Base-by-base conservation (phyloP, 306 rosid species). In the Quercus aquifolioides region DNA sequence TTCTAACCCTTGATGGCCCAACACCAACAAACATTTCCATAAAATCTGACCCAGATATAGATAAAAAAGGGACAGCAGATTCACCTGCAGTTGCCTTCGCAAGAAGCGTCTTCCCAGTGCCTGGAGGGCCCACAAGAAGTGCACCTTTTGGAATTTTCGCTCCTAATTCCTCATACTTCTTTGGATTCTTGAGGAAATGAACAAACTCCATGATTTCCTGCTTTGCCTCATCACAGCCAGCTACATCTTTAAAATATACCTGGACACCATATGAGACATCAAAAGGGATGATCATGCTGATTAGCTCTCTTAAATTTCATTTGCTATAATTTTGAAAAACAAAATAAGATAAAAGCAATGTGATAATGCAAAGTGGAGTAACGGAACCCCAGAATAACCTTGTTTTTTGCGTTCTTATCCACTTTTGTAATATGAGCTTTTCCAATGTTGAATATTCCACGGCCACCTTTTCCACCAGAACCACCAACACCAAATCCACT, bases 11-110 rank as follows among this genome's bases (percentile, higher is more conserved):
- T 17, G 91, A 85, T 4, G 91, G 87, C 23, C 91, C 91, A 55
- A 87, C 93, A 38, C 93, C 90, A 69, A 90, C 91, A 69, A 87
- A 85, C 91, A 90, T 87, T 76, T 87, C 93, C 91, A 90, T 79
- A 67, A 90, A 90, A 76, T 90, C 91, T 18, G 93, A 90, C 20
- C 91, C 91, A 74, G 90, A 73, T 19, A 90, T 87, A 26, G 90
- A 87, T 4, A 87, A 84, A 76, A 87, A 90, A 0, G 93, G 91
- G 55, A 90, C 91, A 69, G 76, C 91, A 35, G 91, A 87, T 74
- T 87, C 91, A 56, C 91, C 88, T 13, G 91, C 92, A 71, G 91
- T 89, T 38, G 92, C 91, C 81, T 87, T 89, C 19, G 92, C 92
- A 38, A 89, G 89, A 70, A 89, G 85, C 51, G 92, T 89, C 85